These are phyloP conservation scores for Cyberlindnera euphorbiae DNA, from an alignment of 805 yeast genomes.

Conservation along the genomic window DNA sequence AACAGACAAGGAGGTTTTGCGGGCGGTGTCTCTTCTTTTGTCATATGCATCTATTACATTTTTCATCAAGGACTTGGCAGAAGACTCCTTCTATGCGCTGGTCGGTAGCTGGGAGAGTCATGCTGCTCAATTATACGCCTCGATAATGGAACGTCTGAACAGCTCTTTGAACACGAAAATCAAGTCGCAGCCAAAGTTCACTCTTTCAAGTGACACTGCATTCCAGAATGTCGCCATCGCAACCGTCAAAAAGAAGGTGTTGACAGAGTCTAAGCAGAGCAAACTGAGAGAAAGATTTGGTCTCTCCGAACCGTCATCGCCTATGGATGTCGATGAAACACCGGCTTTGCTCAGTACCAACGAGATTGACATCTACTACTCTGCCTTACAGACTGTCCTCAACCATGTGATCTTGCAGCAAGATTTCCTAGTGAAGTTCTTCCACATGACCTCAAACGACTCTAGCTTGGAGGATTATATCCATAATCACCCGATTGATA, in stretches of 20 bases:
- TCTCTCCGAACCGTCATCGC: conserved; percentile 12
- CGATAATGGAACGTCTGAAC: conserved; percentile 27
- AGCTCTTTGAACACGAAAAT: conserved; percentile 22
- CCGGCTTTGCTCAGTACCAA: no score
- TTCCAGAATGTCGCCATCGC: conserved; percentile 6
- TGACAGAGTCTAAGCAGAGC: conserved; percentile 13
- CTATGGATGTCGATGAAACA: conserved; percentile 3
- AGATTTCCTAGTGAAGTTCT: conserved; percentile 35
- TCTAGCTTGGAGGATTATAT: conserved; percentile 31
- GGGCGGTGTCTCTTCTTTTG: conserved; percentile 33
- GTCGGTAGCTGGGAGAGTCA: conserved; percentile 36
- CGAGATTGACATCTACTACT: conserved; percentile 11
- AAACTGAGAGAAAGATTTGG: conserved; percentile 21
- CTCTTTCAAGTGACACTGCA: conserved; percentile 15
- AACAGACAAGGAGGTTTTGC: conserved; percentile 6
- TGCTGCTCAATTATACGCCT: conserved; percentile 32
- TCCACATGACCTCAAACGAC: conserved; percentile 35
- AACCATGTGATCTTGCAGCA: conserved; percentile 35
- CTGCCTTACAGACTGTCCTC: conserved; percentile 29
- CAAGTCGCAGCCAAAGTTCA: conserved; percentile 14
- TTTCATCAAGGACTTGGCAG: conserved; percentile 56
- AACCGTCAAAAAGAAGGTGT: conserved; percentile 1
- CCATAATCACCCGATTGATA: conserved; percentile 25
- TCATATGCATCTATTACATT: conserved; percentile 45
- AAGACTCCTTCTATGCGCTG: conserved; percentile 39